These are phyloP conservation scores for Sporothrix variecibatus DNA, from an alignment of 2,329 filamentous ascomycete genomes.

Conservation along the genomic window DNA sequence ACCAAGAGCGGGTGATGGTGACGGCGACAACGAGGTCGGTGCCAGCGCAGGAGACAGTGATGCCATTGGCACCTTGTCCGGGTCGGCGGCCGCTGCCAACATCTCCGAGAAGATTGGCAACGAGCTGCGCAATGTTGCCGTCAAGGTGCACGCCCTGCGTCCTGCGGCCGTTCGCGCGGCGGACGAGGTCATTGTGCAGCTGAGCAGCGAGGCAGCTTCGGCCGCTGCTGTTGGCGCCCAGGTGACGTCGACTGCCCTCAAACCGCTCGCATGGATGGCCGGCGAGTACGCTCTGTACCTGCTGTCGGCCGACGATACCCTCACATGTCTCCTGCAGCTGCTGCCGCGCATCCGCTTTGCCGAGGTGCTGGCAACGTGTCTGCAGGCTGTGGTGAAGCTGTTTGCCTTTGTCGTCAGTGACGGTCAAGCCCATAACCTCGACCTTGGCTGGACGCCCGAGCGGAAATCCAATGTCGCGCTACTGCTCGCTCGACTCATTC, in stretches of 20 bases:
- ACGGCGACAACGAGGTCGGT: slow-evolving; percentile 39
- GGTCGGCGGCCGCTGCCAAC: slow-evolving; percentile 42
- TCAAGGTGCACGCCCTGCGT: slow-evolving; percentile 85
- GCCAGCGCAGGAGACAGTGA: slow-evolving; percentile 36
- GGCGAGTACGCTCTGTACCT: slow-evolving; percentile 84
- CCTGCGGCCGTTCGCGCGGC: slow-evolving; percentile 79
- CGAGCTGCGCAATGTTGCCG: slow-evolving; percentile 86
- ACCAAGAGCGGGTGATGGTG: slow-evolving; percentile 45
- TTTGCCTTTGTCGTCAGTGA: slow-evolving; percentile 72
- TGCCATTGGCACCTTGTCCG: slow-evolving; percentile 31
- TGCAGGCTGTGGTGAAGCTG: slow-evolving; percentile 85
- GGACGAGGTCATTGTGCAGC: slow-evolving; percentile 69
- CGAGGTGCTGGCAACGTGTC: slow-evolving; percentile 71
- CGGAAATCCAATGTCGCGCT: slow-evolving; percentile 74
- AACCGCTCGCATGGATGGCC: slow-evolving; percentile 78
- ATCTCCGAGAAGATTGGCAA: slow-evolving; percentile 74
- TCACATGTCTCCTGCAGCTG: slow-evolving; percentile 73
- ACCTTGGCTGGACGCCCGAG: slow-evolving; percentile 65
- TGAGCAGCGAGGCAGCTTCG: slow-evolving; percentile 53
- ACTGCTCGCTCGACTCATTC: slow-evolving; percentile 76
- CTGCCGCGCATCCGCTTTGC: slow-evolving; percentile 59
- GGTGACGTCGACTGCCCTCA: slow-evolving; percentile 66
- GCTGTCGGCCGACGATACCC: slow-evolving; percentile 66
- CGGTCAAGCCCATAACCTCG: slow-evolving; percentile 47
- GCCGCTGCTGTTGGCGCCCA: slow-evolving; percentile 47